These are phyloP conservation scores for Pythium monospermum DNA, from an alignment of 352 stramenopile species.

Conservation along the genomic window DNA sequence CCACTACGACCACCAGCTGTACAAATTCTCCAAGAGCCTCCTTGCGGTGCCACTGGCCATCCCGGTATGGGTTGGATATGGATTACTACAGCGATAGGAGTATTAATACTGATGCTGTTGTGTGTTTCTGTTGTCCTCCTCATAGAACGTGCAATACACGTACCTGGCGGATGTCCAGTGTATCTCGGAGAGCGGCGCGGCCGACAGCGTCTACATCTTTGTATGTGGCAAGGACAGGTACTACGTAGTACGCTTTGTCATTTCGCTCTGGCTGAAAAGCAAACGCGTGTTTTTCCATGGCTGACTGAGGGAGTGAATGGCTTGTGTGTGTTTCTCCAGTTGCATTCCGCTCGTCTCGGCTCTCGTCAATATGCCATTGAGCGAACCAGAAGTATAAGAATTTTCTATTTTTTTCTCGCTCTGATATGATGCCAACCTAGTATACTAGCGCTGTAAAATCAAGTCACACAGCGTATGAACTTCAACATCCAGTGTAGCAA, in stretches of 20 bases:
- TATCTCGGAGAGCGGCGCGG: slow-evolving; percentile 58
- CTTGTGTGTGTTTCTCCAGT: slow-evolving; percentile 20
- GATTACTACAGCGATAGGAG: too few species aligned
- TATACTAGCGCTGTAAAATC: too few species aligned
- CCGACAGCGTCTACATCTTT: slow-evolving; percentile 77
- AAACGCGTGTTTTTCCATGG: background rate
- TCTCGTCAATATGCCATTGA: slow-evolving; percentile 79
- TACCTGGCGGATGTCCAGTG: slow-evolving; percentile 69
- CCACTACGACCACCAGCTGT: slow-evolving; percentile 76
- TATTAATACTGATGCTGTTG: background rate
- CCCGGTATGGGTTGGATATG: slow-evolving; percentile 33
- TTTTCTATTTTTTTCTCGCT: background rate
- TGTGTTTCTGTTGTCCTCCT: background rate
- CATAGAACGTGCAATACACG: slow-evolving; percentile 64
- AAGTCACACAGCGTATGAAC: too few species aligned
- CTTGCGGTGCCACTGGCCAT: slow-evolving; percentile 63
- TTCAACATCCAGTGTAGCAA: too few species aligned
- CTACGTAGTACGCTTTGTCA: slow-evolving; percentile 10
- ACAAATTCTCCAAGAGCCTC: slow-evolving; percentile 61
- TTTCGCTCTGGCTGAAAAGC: background rate
- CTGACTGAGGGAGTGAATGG: too few species aligned
- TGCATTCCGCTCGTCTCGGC: slow-evolving; percentile 77
- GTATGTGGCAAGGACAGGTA: slow-evolving; percentile 82
- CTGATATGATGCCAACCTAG: background rate
- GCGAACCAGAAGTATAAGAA: slow-evolving; percentile 52